Evolutionary conservation across 352 stramenopile species (phyloP), one percentile per base, ranked within the genome.

Genomic region (Globisporangium camurandrum): DNA sequence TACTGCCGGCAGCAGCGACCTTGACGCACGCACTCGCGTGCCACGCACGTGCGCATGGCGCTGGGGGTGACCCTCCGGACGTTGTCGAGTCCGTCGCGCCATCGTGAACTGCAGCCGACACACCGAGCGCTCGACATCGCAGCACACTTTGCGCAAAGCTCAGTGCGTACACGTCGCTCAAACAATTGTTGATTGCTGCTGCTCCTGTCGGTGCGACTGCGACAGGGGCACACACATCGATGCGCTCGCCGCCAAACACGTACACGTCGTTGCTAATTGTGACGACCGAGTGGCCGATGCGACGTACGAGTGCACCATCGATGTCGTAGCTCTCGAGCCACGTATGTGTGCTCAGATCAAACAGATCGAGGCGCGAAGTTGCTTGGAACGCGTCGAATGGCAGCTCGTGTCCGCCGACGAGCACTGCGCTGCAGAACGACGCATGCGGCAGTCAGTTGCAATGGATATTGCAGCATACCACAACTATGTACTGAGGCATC

Each of bases 261-360:
- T 77, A 75, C 3, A 59, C 64, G 40, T 62, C 59, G 3, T 64
- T 39, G 27, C 67, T 50, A 16, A 87, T 41, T 9, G 61, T 75
- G 48, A 74, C 57, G 28, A 68, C 54, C 3, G 64, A 72, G 42
- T 77, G 72, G n/a, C 80, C 75, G 19, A 85, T 68, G 28, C 75
- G 69, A 7, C 70, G 67, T 27, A 61, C 54, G 17, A 91, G 40
- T 2, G 62, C 59, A 11, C 77, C 77, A 17, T 76, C 56, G 4
- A 87, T 62, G 56, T 89, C 77, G 36, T 80, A 84, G 39, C 54
- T 59, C n/a, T 56, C 63, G 28, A 88, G 41, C 74, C 75, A 88
- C 30, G 57, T 63, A n/a, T 69, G 38, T 0, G 57, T 64, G 4
- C 19, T 38, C 23, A 83, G 37, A 30, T 88, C 77, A 45, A 89